phyloP scores from a whole-genome alignment of 2,329 filamentous ascomycete species.

The Xylariaceae sp. region DNA sequence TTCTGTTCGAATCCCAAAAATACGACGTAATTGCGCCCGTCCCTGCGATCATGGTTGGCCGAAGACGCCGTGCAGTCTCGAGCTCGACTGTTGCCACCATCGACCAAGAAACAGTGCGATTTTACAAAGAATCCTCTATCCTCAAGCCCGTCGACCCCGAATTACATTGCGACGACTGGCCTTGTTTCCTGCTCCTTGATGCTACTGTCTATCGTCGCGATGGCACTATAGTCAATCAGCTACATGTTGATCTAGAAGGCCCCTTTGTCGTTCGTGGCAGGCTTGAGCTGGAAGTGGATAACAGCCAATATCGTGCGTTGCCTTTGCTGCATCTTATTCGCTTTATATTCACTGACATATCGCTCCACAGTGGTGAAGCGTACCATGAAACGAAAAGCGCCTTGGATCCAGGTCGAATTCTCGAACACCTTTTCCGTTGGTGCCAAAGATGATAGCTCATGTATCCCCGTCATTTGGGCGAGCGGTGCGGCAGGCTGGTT shows the following conservation, averaged over 20 bases:
- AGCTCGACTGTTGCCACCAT: slow-evolving; percentile 42
- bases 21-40: neutral
- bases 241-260: slow-evolving; percentile 53
- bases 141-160: slow-evolving; percentile 34
- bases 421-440: slow-evolving; percentile 49
- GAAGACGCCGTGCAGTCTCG: slow-evolving; percentile 37
- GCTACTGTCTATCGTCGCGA: slow-evolving; percentile 53
- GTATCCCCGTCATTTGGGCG: slow-evolving; percentile 59
- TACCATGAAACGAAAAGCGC: slow-evolving; percentile 24
- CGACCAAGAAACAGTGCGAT: slow-evolving; percentile 33
- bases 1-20: neutral
- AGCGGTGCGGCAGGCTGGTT: slow-evolving; percentile 62
- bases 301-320: slow-evolving; percentile 35
- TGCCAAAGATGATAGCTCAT: slow-evolving; percentile 41
- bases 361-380: slow-evolving; percentile 32
- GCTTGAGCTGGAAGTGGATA: slow-evolving; percentile 46
- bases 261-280: slow-evolving; percentile 58
- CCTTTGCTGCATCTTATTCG: neutral
- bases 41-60: slow-evolving; percentile 34
- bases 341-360: slow-evolving; percentile 1
- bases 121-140: slow-evolving; percentile 32
- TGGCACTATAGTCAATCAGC: slow-evolving; percentile 53
- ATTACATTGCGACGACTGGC: slow-evolving; percentile 47
- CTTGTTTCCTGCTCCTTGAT: slow-evolving; percentile 56
- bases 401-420: slow-evolving; percentile 51